Conservation (phyloP, 805 yeast species). For the Blastobotrys chiropterorum region DNA sequence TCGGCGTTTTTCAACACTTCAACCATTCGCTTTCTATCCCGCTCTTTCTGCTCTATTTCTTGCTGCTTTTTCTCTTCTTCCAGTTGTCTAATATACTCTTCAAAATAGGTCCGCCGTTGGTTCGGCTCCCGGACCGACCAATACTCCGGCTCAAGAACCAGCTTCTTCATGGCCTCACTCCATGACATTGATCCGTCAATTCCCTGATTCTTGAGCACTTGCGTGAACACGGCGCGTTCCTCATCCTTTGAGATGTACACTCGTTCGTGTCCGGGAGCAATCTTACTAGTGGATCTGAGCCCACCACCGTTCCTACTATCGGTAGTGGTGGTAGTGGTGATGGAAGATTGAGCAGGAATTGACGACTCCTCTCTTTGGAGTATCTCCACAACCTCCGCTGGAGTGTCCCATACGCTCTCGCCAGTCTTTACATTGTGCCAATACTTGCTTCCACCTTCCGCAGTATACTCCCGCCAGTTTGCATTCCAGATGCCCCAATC, state of each 20-base stretch:
- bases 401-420: conserved; percentile 78
- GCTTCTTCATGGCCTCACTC: conserved; percentile 51
- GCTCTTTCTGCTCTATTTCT: conserved; percentile 42
- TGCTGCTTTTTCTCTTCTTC: conserved; percentile 49
- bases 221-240: conserved; percentile 42
- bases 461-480: conserved; percentile 47
- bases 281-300: neutral
- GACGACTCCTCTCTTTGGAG: conserved; percentile 2
- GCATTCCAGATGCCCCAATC: conserved; percentile 43
- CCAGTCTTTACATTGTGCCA: conserved; percentile 61
- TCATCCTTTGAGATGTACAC: conserved; percentile 23
- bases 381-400: conserved; percentile 40
- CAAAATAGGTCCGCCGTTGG: conserved; percentile 51
- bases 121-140: conserved; percentile 62
- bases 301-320: neutral
- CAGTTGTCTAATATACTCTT: conserved; percentile 44
- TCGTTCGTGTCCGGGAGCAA: conserved; percentile 1
- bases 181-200: conserved; percentile 78
- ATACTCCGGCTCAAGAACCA: conserved; percentile 55
- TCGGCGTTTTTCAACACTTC: conserved; percentile 39
- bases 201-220: conserved; percentile 46
- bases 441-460: conserved; percentile 56
- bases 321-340: neutral
- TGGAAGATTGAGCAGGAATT: neutral
- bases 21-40: conserved; percentile 48